These are phyloP conservation scores for Boechera divaricarpa DNA, from an alignment of 345 rosid species.

Conservation along the genomic window DNA sequence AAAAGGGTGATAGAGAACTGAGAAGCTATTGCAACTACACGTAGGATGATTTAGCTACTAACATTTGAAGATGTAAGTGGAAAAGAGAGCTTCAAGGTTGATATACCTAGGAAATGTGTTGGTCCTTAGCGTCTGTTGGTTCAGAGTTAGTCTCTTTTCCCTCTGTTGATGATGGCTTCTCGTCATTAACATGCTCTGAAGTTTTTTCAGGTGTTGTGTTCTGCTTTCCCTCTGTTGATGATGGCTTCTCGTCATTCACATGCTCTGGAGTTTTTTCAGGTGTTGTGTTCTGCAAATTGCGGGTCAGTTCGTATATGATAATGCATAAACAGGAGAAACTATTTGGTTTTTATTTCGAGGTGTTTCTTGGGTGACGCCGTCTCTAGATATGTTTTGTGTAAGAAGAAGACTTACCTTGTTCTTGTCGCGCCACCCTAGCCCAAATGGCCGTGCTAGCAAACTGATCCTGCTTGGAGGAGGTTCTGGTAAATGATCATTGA, in stretches of 20 bases:
- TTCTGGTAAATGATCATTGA: constrained; percentile 70
- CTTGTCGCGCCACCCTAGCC: constrained; percentile 96
- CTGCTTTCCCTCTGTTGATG: constrained; percentile 52
- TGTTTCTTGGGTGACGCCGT: background rate
- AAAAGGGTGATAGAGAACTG: constrained; percentile 13
- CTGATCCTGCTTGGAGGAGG: constrained; percentile 76
- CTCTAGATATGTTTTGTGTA: background rate
- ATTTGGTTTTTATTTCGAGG: constrained; percentile 3
- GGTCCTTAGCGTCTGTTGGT: constrained; percentile 30
- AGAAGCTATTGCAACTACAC: constrained; percentile 13
- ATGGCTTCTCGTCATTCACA: constrained; percentile 55
- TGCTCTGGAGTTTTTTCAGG: constrained; percentile 52
- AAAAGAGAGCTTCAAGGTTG: constrained; percentile 33
- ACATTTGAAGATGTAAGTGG: constrained; percentile 25
- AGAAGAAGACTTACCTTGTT: constrained; percentile 67
- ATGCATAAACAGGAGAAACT: constrained; percentile 2
- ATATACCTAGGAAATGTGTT: constrained; percentile 33
- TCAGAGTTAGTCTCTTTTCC: constrained; percentile 46
- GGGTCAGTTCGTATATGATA: constrained; percentile 2
- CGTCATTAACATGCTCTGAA: constrained; percentile 58
- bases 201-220: constrained; percentile 38
- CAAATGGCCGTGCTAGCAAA: constrained; percentile 87
- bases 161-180: constrained; percentile 56
- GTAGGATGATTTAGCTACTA: constrained; percentile 6
- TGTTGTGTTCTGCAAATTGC: constrained; percentile 40